Conservation (phyloP, 306 rosid genomes). For the Alnus glutinosa region DNA sequence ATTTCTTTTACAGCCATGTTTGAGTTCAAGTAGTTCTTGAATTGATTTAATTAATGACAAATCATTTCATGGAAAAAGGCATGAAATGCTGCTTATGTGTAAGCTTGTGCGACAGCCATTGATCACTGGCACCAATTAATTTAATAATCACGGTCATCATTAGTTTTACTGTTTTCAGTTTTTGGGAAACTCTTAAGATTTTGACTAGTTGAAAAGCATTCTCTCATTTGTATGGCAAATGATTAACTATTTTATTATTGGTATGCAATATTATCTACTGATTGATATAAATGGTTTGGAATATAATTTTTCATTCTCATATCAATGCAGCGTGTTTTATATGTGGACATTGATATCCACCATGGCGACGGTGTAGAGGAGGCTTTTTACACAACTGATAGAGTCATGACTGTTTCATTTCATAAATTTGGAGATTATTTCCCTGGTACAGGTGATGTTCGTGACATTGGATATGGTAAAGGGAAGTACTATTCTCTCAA, state of each 20-base stretch:
- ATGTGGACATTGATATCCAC: constrained; percentile 42
- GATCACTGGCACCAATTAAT: not conserved
- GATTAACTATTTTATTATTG: not conserved
- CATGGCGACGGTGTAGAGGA: constrained; percentile 42
- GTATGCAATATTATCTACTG: not conserved
- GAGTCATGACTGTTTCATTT: constrained; percentile 57
- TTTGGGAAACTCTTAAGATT: not conserved
- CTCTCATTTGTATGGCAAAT: not conserved
- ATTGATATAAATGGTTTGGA: constrained; percentile 9
- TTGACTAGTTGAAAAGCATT: not conserved
- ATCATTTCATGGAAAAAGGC: not conserved
- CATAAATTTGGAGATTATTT: constrained; percentile 56
- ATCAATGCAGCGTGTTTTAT: constrained; percentile 48
- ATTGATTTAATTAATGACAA: not conserved
- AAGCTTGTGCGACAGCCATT: not conserved
- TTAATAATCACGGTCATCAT: not conserved
- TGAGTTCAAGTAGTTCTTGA: not conserved
- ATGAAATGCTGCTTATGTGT: not conserved
- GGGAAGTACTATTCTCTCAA: constrained; percentile 49
- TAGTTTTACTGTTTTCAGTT: not conserved
- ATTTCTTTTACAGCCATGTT: not conserved
- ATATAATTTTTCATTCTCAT: constrained; percentile 21
- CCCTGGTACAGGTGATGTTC: constrained; percentile 55
- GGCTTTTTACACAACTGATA: constrained; percentile 47
- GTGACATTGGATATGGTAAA: constrained; percentile 45